Conservation (phyloP, 2,329 filamentous ascomycete genomes). For the Fusarium metavorans region DNA sequence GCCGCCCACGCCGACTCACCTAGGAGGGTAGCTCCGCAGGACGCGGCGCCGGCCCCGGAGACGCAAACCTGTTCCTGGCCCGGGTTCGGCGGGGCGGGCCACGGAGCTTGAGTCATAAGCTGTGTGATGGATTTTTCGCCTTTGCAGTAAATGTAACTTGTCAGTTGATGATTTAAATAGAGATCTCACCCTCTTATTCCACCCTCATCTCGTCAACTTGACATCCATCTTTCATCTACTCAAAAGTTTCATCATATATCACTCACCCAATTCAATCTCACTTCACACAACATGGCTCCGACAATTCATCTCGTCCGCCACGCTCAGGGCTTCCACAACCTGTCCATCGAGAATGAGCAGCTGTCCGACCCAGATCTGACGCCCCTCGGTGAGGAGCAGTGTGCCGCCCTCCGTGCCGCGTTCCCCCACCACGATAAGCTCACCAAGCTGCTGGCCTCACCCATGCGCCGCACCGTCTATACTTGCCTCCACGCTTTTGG, state of each 20-base stretch:
- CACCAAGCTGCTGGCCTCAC: constrained; percentile 81
- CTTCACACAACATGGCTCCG: constrained; percentile 59
- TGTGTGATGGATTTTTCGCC: neutral
- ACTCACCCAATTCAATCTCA: constrained; percentile 2
- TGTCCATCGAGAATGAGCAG: constrained; percentile 74
- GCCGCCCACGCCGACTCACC: constrained; percentile 38
- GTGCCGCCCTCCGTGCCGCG: constrained; percentile 66
- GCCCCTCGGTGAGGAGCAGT: constrained; percentile 80
- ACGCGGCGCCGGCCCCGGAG: constrained; percentile 39
- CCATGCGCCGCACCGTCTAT: constrained; percentile 83
- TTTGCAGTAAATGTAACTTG: neutral
- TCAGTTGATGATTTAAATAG: constrained; percentile 4
- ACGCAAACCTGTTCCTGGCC: constrained; percentile 2
- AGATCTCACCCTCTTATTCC: neutral
- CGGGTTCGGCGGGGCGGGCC: constrained; percentile 26
- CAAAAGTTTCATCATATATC: neutral
- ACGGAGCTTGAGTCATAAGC: constrained; percentile 34
- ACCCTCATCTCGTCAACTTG: neutral
- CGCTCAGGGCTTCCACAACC: constrained; percentile 85
- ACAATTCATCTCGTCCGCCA: constrained; percentile 78
- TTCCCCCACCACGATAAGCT: constrained; percentile 77
- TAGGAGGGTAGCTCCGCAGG: constrained; percentile 35
- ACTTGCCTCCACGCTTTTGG: constrained; percentile 80
- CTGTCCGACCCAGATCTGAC: constrained; percentile 86
- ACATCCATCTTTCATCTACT: neutral